Evolutionary conservation across 805 yeast species (phyloP).

Genomic region (Yarrowia osloensis): DNA sequence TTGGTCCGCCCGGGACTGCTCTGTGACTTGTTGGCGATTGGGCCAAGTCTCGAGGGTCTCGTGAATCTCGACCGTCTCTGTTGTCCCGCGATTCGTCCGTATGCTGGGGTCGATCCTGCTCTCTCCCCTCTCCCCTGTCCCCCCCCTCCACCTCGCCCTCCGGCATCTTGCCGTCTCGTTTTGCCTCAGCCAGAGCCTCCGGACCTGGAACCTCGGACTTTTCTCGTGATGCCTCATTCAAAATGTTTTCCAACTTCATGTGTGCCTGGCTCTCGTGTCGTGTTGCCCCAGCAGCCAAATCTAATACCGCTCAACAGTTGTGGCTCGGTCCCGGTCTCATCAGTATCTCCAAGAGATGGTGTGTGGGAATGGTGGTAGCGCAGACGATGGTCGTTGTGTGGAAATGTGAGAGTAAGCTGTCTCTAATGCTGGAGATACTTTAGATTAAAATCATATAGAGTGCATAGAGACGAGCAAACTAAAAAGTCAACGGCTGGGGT

Average conservation of each 20-base stretch:
- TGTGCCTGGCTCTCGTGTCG: conserved; percentile 25
- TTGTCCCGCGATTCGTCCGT: no score
- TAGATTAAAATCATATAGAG: conserved; percentile 27
- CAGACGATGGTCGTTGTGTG: not conserved
- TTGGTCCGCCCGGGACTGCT: no score
- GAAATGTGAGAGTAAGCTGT: conserved; percentile 18
- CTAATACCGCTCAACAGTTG: conserved; percentile 25
- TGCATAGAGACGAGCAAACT: conserved; percentile 29
- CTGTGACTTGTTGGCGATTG: no score
- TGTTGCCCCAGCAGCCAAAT: conserved; percentile 24
- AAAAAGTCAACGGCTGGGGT: not conserved
- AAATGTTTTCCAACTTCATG: conserved; percentile 29
- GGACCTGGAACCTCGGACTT: conserved; percentile 14
- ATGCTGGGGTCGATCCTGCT: no score
- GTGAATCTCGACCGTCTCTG: no score
- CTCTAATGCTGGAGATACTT: conserved; percentile 27
- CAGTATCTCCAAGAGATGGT: conserved; percentile 28
- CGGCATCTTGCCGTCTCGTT: not conserved
- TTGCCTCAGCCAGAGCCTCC: not conserved
- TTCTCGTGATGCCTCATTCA: conserved; percentile 28
- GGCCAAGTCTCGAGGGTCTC: no score
- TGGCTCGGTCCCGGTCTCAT: conserved; percentile 18
- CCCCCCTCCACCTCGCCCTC: no score
- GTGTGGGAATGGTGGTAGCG: not conserved
- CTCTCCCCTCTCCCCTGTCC: no score